Conservation (phyloP, 2,329 filamentous ascomycete genomes). For the Samsoniella hepiali region DNA sequence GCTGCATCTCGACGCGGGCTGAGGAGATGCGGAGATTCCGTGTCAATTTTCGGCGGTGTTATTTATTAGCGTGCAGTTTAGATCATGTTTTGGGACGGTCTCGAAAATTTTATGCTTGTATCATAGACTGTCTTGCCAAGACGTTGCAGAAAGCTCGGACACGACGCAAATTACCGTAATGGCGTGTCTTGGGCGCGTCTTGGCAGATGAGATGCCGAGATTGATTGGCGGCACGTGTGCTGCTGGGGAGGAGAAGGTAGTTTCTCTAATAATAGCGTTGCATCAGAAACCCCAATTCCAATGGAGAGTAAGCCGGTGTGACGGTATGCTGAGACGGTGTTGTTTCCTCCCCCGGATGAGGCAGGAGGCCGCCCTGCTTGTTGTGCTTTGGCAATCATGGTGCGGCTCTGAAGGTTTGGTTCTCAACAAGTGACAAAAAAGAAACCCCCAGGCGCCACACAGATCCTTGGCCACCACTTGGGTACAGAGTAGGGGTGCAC, state of each 20-base stretch:
- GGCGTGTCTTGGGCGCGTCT: not conserved
- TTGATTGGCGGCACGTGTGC: not conserved
- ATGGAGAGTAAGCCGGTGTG: not conserved
- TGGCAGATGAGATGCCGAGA: constrained; percentile 9
- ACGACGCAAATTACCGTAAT: not conserved
- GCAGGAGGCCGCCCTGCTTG: not conserved
- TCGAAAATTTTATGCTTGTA: constrained; percentile 9
- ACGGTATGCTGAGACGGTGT: not conserved
- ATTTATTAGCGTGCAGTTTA: no score
- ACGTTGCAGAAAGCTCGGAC: not conserved
- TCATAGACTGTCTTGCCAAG: not conserved
- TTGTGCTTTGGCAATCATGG: no score
- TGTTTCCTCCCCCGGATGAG: not conserved
- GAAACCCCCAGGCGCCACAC: no score
- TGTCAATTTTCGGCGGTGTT: no score
- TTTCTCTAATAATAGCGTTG: not conserved
- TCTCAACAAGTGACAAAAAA: no score
- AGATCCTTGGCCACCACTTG: no score
- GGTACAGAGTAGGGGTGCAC: no score
- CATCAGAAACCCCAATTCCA: not conserved
- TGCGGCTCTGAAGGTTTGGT: no score
- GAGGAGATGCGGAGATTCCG: no score
- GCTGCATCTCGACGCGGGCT: no score
- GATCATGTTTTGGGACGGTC: not conserved
- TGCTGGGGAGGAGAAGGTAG: no score